Base-by-base conservation (phyloP, 495 filamentous ascomycete species). In the Tetracladium marchalianum region DNA sequence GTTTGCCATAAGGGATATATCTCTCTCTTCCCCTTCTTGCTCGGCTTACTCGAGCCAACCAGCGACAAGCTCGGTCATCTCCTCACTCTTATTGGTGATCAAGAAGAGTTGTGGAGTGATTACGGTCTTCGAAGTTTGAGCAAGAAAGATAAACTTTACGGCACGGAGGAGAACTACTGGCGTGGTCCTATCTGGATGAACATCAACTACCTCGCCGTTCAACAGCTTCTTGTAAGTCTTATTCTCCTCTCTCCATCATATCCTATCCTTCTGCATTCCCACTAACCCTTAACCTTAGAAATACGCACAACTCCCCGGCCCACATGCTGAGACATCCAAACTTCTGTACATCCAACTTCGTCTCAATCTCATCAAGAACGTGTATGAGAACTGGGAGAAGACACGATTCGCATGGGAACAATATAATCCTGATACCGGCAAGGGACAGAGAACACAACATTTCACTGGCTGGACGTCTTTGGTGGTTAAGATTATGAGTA, bases 361-460 rank as follows among this genome's bases (percentile, higher is more conserved):
- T 32, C 75, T 73, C 55, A 96, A 94, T 57, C 66, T 98, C 35
- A 87, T 97, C 31, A 75, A 88, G 39, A 96, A 88, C 22, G 85
- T 98, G 41, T 96, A 83, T 69, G 69, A 78, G 33, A 76, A 80
- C 58, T 98, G 92, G 92, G 72, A 81, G 60, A 74, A 83, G 50
- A 98, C 92, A 0, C 89, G 90, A 13, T 98, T 96, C 63, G 92
- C 93, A 9, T 98, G 93, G 93, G 92, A 98, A 62, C 92, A 98
- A 65, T 98, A 96, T 65, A 89, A 95, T 62, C 85, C 90, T 0
- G 87, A 95, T 51, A 95, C 84, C 4, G 92, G 92, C 39, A 74
- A 76, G 45, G 92, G 92, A 31, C 93, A 97, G 70, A 77, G 92
- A 41, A 97, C 89, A 17, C 89, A 95, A 67, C 92, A 97, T 69